Evolutionary conservation across 345 rosid genomes (phyloP).

Genomic region (Citrus medica): DNA sequence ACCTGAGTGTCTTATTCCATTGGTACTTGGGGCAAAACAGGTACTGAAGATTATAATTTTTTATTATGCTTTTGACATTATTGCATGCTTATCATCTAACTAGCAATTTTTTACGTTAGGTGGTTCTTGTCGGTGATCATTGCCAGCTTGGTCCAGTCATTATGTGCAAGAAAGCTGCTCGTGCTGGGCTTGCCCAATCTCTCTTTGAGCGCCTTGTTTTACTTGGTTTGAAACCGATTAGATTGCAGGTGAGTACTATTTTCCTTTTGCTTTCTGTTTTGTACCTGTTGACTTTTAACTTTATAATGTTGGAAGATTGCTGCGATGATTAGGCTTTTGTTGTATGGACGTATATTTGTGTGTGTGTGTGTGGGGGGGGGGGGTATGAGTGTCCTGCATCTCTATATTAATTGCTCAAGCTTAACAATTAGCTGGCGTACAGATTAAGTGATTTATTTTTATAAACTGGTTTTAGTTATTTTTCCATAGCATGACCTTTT

Average conservation of each 20-base stretch:
- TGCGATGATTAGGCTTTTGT: neutral
- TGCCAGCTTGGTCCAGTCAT: slow-evolving; percentile 99
- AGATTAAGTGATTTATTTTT: neutral
- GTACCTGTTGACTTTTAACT: no score
- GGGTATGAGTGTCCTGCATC: neutral
- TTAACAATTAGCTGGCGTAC: neutral
- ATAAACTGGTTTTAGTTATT: neutral
- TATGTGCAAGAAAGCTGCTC: slow-evolving; percentile 99
- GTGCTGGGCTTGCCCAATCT: slow-evolving; percentile 98
- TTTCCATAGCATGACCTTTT: neutral
- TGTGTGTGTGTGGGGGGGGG: no score
- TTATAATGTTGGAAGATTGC: neutral
- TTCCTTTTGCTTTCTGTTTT: neutral
- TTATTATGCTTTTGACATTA: neutral
- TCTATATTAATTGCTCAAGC: neutral
- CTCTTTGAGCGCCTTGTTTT: slow-evolving; percentile 95
- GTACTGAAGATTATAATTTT: slow-evolving; percentile 28
- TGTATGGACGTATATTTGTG: neutral
- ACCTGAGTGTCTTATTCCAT: slow-evolving; percentile 98
- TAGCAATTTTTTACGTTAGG: slow-evolving; percentile 39
- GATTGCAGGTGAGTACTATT: slow-evolving; percentile 72
- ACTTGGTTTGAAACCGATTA: slow-evolving; percentile 97
- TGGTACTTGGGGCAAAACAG: slow-evolving; percentile 99
- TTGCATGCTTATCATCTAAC: slow-evolving; percentile 6
- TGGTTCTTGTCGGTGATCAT: slow-evolving; percentile 98